Conservation (phyloP, 352 stramenopile genomes). For the Phytophthora lateralis region DNA sequence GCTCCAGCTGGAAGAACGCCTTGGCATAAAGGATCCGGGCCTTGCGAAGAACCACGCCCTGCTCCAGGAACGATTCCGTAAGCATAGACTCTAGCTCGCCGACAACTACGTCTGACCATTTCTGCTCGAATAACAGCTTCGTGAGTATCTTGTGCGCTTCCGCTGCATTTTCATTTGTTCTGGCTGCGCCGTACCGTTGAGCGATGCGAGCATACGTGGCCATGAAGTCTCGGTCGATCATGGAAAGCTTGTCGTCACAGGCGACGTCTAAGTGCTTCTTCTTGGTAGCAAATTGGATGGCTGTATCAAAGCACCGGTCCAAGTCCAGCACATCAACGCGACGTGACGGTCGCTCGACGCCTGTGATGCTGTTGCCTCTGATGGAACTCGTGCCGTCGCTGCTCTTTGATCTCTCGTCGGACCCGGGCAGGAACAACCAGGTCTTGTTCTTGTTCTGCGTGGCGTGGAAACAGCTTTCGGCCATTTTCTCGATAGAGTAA, state of each 20-base stretch:
- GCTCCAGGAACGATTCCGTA: slow-evolving; percentile 87
- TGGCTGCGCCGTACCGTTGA: slow-evolving; percentile 31
- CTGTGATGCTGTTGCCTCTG: slow-evolving; percentile 49
- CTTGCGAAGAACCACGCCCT: slow-evolving; percentile 82
- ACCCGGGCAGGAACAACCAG: slow-evolving; percentile 73
- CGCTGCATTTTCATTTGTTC: neutral
- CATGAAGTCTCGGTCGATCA: slow-evolving; percentile 74
- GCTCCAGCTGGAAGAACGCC: slow-evolving; percentile 77
- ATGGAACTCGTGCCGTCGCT: slow-evolving; percentile 44
- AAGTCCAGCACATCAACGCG: slow-evolving; percentile 75
- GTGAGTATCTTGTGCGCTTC: slow-evolving; percentile 48
- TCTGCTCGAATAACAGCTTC: slow-evolving; percentile 87
- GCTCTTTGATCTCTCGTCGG: slow-evolving; percentile 61
- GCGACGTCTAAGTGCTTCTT: slow-evolving; percentile 51
- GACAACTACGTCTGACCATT: slow-evolving; percentile 89
- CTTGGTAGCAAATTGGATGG: slow-evolving; percentile 64
- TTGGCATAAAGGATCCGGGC: slow-evolving; percentile 80
- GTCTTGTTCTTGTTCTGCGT: slow-evolving; percentile 75
- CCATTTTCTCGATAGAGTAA: slow-evolving; percentile 80
- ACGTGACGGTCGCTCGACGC: slow-evolving; percentile 63
- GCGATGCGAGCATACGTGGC: slow-evolving; percentile 53
- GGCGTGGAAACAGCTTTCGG: slow-evolving; percentile 71
- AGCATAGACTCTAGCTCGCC: slow-evolving; percentile 90
- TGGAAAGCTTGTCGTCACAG: slow-evolving; percentile 52
- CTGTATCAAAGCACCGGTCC: slow-evolving; percentile 68